Percentiles rank a stretch among this genome's conserved stretches.
Evolutionary conservation across 352 stramenopile genomes (phyloP).

Genomic region (Phytophthora sojae): DNA sequence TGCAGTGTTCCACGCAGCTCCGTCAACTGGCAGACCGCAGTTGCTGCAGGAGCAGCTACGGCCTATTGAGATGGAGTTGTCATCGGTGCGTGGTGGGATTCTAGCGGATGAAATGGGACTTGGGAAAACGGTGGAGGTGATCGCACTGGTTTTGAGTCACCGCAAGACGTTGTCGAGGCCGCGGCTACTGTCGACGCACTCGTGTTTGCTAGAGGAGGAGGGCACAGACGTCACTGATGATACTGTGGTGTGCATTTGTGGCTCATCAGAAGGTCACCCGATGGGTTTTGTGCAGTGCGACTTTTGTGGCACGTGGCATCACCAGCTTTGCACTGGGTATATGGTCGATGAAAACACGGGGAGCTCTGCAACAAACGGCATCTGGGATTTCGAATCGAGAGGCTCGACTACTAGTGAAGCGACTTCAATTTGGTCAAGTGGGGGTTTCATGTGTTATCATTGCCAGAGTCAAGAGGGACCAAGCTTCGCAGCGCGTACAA

Average conservation of each 20-base stretch:
- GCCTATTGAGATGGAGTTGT: constrained; percentile 18
- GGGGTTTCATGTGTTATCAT: constrained; percentile 68
- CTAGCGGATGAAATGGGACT: constrained; percentile 94
- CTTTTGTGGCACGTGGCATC: constrained; percentile 66
- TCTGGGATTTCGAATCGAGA: constrained; percentile 34
- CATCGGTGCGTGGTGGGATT: constrained; percentile 78
- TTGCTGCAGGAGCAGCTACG: constrained; percentile 18
- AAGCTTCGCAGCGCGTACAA: constrained; percentile 69
- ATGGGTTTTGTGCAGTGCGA: constrained; percentile 60
- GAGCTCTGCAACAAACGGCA: neutral
- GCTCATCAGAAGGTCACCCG: constrained; percentile 41
- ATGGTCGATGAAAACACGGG: neutral
- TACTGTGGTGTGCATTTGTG: constrained; percentile 61
- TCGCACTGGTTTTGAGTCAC: constrained; percentile 61
- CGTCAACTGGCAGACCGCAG: neutral
- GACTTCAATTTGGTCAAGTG: constrained; percentile 10
- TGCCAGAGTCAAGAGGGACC: constrained; percentile 57
- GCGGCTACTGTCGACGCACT: constrained; percentile 23
- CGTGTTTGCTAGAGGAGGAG: neutral
- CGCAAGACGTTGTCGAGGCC: constrained; percentile 41
- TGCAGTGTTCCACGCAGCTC: constrained; percentile 33
- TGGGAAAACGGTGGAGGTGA: constrained; percentile 89
- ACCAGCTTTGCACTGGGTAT: constrained; percentile 68
- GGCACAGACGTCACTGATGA: constrained; percentile 8
- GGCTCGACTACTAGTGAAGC: neutral